Evolutionary conservation across 2,329 filamentous ascomycete genomes (phyloP).

Genomic region (Simplicillium aogashimaense): DNA sequence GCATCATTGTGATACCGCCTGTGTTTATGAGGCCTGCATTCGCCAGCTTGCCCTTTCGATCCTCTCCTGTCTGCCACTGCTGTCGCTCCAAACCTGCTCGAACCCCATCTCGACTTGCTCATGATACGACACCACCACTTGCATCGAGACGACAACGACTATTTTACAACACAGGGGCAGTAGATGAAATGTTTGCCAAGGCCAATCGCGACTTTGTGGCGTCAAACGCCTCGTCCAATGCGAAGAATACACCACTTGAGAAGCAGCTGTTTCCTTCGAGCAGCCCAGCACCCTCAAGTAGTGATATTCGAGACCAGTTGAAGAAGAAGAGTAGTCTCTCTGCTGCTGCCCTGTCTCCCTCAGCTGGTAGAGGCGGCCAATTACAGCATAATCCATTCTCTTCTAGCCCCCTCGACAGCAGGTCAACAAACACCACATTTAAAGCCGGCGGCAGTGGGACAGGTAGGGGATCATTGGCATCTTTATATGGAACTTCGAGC

Average conservation of each 20-base stretch:
- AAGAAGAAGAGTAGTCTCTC: slow-evolving; percentile 29
- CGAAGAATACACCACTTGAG: slow-evolving; percentile 23
- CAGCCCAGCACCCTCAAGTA: slow-evolving; percentile 34
- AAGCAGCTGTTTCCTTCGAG: slow-evolving; percentile 50
- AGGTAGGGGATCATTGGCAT: slow-evolving; percentile 21
- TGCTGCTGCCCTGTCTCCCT: slow-evolving; percentile 23
- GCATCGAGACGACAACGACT: neutral
- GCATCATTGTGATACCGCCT: too few relatives aligned
- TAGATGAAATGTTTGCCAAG: slow-evolving; percentile 24
- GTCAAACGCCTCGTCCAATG: slow-evolving; percentile 16
- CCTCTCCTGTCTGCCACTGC: slow-evolving; percentile 24
- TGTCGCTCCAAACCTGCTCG: slow-evolving; percentile 12
- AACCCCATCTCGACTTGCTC: slow-evolving; percentile 11
- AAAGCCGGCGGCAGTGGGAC: slow-evolving; percentile 1
- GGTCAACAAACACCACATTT: slow-evolving; percentile 1
- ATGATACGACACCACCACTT: slow-evolving; percentile 6
- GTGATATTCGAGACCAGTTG: slow-evolving; percentile 40
- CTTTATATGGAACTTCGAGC: slow-evolving; percentile 32
- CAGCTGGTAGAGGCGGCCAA: slow-evolving; percentile 20
- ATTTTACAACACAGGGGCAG: neutral
- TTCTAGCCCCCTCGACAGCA: slow-evolving; percentile 1
- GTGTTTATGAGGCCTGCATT: too few relatives aligned
- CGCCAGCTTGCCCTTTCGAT: slow-evolving; percentile 11
- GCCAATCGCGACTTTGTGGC: slow-evolving; percentile 28
- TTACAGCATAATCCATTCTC: slow-evolving; percentile 12